phyloP scores from a whole-genome alignment of 2,329 filamentous ascomycete genomes.

The Sodiomyces alkalinus region DNA sequence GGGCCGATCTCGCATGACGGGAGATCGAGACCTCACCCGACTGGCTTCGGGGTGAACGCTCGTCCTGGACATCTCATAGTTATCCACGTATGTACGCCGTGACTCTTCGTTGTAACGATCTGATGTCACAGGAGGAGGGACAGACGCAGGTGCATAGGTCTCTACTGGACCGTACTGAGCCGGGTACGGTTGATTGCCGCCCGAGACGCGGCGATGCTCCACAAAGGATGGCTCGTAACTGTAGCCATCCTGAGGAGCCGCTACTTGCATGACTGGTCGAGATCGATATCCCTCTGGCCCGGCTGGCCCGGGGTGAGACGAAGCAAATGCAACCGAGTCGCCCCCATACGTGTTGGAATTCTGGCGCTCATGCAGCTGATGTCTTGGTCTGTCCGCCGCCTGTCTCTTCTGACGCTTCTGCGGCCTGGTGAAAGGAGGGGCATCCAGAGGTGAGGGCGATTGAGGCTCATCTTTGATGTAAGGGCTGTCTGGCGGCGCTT shows the following conservation, averaged over 20 bases:
- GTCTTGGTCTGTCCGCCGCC: constrained; percentile 23
- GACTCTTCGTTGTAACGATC: constrained; percentile 25
- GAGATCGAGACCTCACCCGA: constrained; percentile 32
- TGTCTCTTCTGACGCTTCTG: constrained; percentile 39
- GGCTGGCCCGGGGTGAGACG: too few relatives aligned
- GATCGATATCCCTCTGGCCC: constrained; percentile 12
- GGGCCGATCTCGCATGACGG: constrained; percentile 25
- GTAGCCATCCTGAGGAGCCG: constrained; percentile 3
- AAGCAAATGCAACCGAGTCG: too few relatives aligned
- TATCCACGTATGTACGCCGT: constrained; percentile 27
- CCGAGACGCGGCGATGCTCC: constrained; percentile 16
- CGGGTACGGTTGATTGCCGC: constrained; percentile 18
- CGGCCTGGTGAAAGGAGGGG: constrained; percentile 36
- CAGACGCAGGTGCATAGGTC: constrained; percentile 20
- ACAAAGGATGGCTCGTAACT: constrained; percentile 18
- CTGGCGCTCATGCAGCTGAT: constrained; percentile 21
- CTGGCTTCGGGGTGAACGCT: constrained; percentile 33
- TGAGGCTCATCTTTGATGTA: constrained; percentile 51
- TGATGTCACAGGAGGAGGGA: constrained; percentile 26
- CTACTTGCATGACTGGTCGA: constrained; percentile 10
- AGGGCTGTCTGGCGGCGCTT: constrained; percentile 32
- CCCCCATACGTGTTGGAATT: constrained; percentile 19
- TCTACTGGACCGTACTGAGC: constrained; percentile 22
- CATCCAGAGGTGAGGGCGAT: constrained; percentile 43
- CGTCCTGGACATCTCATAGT: constrained; percentile 25